Evolutionary conservation across 2,329 filamentous ascomycete genomes (phyloP).

Genomic region (Dendryphion nanum): DNA sequence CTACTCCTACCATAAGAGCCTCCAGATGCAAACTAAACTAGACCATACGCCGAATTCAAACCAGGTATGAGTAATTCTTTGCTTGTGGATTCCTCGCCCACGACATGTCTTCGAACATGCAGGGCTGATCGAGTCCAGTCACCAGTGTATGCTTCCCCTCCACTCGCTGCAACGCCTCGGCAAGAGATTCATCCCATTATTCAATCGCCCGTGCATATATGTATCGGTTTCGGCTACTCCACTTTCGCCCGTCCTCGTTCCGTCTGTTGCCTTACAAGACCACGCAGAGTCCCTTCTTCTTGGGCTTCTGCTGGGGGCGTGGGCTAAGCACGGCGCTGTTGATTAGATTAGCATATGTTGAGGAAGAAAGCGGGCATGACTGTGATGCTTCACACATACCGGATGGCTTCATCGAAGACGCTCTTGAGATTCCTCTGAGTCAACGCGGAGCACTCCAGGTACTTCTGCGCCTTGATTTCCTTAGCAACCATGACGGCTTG

Average conservation of each 20-base stretch:
- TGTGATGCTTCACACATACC: conserved; percentile 57
- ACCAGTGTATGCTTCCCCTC: conserved; percentile 6
- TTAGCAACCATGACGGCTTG: conserved; percentile 85
- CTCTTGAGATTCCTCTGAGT: conserved; percentile 97
- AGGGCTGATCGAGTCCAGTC: no score
- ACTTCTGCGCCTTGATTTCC: conserved; percentile 95
- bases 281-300: no score
- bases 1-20: conserved; percentile 8
- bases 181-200: conserved; percentile 13
- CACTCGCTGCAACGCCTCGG: conserved; percentile 5
- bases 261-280: no score
- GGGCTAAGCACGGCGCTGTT: conserved; percentile 42
- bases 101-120: no score
- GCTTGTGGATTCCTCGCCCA: no score
- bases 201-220: conserved; percentile 16
- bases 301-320: conserved; percentile 28
- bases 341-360: conserved; percentile 1
- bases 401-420: conserved; percentile 97
- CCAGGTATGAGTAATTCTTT: no score
- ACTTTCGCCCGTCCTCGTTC: conserved; percentile 12
- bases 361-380: neutral
- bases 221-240: conserved; percentile 17
- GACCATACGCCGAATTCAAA: conserved; percentile 1
- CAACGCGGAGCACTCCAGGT: conserved; percentile 94
- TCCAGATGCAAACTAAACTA: conserved; percentile 4